Conservation (phyloP, 2,329 filamentous ascomycete species). For the Cercospora zeae-maydis region DNA sequence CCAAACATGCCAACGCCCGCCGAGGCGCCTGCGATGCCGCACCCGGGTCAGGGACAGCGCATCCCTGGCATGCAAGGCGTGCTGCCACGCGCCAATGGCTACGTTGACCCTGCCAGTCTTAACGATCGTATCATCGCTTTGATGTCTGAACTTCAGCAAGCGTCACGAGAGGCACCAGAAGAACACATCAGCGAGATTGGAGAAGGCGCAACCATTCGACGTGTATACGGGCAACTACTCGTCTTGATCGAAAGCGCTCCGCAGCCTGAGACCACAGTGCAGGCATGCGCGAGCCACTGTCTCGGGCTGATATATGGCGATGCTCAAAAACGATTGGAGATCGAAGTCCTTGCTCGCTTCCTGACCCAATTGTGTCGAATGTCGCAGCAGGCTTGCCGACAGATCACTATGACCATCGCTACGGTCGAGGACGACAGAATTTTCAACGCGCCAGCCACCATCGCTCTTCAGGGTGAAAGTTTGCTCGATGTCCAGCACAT, state of each 20-base stretch:
- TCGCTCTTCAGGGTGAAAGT: constrained; percentile 57
- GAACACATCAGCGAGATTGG: constrained; percentile 57
- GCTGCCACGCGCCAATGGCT: constrained; percentile 51
- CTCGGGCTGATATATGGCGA: constrained; percentile 52
- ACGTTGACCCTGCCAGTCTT: constrained; percentile 52
- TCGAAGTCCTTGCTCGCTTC: constrained; percentile 61
- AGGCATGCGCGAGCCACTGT: constrained; percentile 8
- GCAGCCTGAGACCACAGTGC: constrained; percentile 47
- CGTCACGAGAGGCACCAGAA: constrained; percentile 55
- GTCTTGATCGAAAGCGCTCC: constrained; percentile 52
- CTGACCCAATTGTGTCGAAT: constrained; percentile 60
- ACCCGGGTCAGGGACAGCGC: constrained; percentile 53
- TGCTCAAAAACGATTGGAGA: constrained; percentile 53
- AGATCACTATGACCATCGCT: constrained; percentile 50
- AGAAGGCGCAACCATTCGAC: constrained; percentile 53
- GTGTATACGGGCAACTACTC: constrained; percentile 57
- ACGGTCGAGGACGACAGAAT: constrained; percentile 57
- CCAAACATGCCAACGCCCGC: constrained; percentile 61
- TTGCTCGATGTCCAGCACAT: constrained; percentile 59
- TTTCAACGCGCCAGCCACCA: constrained; percentile 60
- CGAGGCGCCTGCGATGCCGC: constrained; percentile 59
- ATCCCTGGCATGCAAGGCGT: constrained; percentile 38
- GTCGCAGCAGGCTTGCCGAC: constrained; percentile 55
- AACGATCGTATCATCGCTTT: constrained; percentile 54
- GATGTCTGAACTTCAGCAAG: constrained; percentile 55